Percentiles rank a stretch among this genome's conserved stretches.
Conservation (phyloP, 768 basidiomycete genomes). For the Rhizopogon vinicolor region DNA sequence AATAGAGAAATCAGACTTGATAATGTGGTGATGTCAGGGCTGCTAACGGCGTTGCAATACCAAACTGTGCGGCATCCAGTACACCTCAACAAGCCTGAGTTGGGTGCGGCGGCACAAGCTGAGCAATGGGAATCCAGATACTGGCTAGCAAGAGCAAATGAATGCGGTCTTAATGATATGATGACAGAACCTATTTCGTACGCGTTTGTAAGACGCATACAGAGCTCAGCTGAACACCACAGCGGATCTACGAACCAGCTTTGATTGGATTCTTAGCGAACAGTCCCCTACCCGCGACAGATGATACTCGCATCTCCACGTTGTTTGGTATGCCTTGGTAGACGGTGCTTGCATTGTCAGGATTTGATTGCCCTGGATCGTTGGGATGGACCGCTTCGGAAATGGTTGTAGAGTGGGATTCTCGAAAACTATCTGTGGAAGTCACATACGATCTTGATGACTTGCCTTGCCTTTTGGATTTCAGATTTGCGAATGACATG, state of each 20-base stretch:
- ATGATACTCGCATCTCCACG: constrained; percentile 35
- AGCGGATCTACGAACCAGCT: constrained; percentile 29
- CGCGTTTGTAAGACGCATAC: background rate
- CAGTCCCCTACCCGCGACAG: constrained; percentile 40
- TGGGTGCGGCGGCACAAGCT: constrained; percentile 46
- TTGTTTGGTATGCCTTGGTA: constrained; percentile 32
- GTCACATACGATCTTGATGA: constrained; percentile 31
- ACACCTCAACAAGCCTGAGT: constrained; percentile 58
- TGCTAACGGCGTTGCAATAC: constrained; percentile 73
- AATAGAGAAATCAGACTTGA: background rate
- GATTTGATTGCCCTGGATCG: background rate
- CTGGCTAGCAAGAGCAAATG: constrained; percentile 59
- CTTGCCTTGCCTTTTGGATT: constrained; percentile 25
- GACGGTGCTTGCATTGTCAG: constrained; percentile 7
- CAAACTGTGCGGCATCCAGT: constrained; percentile 61
- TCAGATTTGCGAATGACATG: constrained; percentile 34
- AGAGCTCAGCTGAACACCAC: background rate
- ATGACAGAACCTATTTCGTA: constrained; percentile 50
- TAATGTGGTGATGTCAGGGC: background rate
- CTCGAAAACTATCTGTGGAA: constrained; percentile 18
- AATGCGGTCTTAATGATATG: constrained; percentile 53
- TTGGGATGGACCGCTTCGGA: constrained; percentile 10
- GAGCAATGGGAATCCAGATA: constrained; percentile 66
- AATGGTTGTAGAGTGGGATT: constrained; percentile 19
- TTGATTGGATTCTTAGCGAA: constrained; percentile 32